Base-by-base conservation (phyloP, 345 rosid species). In the Salix caprea region DNA sequence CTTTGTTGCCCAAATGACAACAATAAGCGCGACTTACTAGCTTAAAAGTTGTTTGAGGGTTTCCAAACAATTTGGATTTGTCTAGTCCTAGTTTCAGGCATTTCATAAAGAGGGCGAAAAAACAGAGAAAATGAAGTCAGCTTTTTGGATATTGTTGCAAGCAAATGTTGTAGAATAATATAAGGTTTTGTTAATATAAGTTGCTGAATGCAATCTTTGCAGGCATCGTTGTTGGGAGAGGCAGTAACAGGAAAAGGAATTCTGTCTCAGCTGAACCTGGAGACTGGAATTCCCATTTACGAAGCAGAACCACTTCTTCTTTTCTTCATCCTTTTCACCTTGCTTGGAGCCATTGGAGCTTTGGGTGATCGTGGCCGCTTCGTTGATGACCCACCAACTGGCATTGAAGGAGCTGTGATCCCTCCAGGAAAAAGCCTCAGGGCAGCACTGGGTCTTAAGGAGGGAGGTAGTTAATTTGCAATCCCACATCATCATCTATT, bases 281-380 rank as follows among this genome's bases (percentile, higher is more conserved):
- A 95, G 84, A 95, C 97, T 4, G 99, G 99, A 75, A 84, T 95
- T 73, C 99, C 99, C 0, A 91, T 95, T 65, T 90, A 95, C 78
- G 99, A 95, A 82, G 99, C 99, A 9, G 99, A 95, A 77, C 99
- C 99, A 14, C 91, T 95, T 76, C 96, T 95, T 67, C 90, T 95
- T 14, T 95, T 95, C 94, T 95, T 95, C 87, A 93, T 95, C 66
- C 86, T 95, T 40, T 93, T 95, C 86, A 95, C 99, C 40, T 71
- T 95, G 69, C 91, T 95, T 16, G 99, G 99, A 75, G 97, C 99
- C 79, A 95, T 95, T 48, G 99, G 99, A 78, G 99, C 96, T 62
- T 81, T 93, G 16, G 99, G 97, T 32, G 99, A 95, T 87, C 88
- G 97, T 64, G 99, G 99, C 12, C 54, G 79, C 68, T 95, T 95